Evolutionary conservation across 2,329 filamentous ascomycete genomes (phyloP), one percentile per base, ranked within the genome.

Genomic region (Talaromyces albobiverticillius): DNA sequence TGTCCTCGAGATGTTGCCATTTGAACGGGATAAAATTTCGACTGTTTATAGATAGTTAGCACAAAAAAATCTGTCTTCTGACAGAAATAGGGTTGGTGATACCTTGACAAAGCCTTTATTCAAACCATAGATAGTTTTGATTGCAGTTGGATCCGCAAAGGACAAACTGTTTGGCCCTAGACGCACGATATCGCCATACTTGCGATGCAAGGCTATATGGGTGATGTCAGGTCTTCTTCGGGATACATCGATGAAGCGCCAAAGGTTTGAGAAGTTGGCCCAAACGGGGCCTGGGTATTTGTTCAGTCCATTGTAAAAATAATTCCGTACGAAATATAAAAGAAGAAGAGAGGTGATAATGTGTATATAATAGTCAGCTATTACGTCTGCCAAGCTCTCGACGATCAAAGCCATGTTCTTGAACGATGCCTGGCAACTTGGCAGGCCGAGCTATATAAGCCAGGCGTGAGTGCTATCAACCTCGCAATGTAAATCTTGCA

Each of bases 91-190:
- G n/a, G 3, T 4, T 5, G 11, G 10, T 34, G 23, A 46, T 70
- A 88, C 88, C 82, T 94, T 94, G 46, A 82, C 74, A 61, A 90
- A 88, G 0, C 88, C 88, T 70, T 92, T 92, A 67, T 92, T 93
- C 41, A 93, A 71, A 0, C 89, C 89, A 67, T 94, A 95, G 42
- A 94, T 92, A n/a, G 76, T 75, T 70, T 89, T 90, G 61, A 93
- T 76, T 0, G 88, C 87, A 55, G 81, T 82, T 0, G 89, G 88
- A 60, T 90, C 82, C 2, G 86, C 81, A 63, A 94, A 90, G 0
- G 87, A 90, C 1, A 94, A 71, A 0, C 26, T 18, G 36, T 51
- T 49, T n/a, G 53, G 53, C 2, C 53, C 53, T 8, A 55, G 22
- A 8, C 53, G 47, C 3, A 55, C 53, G 34, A 51, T 25, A 32